Conservation (phyloP, 2,329 filamentous ascomycete genomes). For the Colletotrichum plurivorum region DNA sequence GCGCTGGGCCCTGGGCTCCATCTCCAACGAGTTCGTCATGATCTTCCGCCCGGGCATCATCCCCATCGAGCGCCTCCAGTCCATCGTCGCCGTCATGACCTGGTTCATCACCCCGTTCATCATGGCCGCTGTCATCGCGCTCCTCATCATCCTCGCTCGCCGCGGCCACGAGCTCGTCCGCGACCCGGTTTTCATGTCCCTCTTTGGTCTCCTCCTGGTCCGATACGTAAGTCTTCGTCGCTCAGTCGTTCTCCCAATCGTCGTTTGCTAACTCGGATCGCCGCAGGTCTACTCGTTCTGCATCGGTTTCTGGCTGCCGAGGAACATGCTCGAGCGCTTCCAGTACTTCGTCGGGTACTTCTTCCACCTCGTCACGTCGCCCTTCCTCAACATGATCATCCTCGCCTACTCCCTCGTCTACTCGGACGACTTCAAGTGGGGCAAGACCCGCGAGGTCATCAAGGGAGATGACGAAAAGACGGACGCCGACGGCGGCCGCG, state of each 20-base stretch:
- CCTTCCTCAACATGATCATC: slow-evolving; percentile 60
- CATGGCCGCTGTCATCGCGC: slow-evolving; percentile 55
- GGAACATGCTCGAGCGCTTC: slow-evolving; percentile 53
- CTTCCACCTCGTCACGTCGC: slow-evolving; percentile 54
- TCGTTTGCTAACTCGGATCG: slow-evolving; percentile 17
- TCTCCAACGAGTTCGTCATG: slow-evolving; percentile 64
- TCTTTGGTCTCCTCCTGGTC: slow-evolving; percentile 54
- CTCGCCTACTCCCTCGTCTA: slow-evolving; percentile 58
- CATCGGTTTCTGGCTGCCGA: slow-evolving; percentile 58
- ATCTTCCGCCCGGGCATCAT: slow-evolving; percentile 59
- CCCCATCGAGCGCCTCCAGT: slow-evolving; percentile 59
- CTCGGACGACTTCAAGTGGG: slow-evolving; percentile 62
- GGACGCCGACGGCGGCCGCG: slow-evolving; percentile 42
- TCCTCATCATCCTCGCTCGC: slow-evolving; percentile 52
- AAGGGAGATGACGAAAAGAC: slow-evolving; percentile 41
- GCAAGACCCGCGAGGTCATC: slow-evolving; percentile 59
- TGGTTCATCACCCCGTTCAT: slow-evolving; percentile 63
- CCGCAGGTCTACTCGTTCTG: slow-evolving; percentile 56
- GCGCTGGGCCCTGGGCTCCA: slow-evolving; percentile 63
- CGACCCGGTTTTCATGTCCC: slow-evolving; percentile 53
- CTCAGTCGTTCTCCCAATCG: neutral
- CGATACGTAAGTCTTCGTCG: slow-evolving; percentile 55
- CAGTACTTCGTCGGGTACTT: slow-evolving; percentile 57
- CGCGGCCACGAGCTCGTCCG: slow-evolving; percentile 51
- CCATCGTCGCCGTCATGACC: slow-evolving; percentile 61